Evolutionary conservation across 176 grass and related monocot genomes (phyloP).

Genomic region (Elaeis guineensis): DNA sequence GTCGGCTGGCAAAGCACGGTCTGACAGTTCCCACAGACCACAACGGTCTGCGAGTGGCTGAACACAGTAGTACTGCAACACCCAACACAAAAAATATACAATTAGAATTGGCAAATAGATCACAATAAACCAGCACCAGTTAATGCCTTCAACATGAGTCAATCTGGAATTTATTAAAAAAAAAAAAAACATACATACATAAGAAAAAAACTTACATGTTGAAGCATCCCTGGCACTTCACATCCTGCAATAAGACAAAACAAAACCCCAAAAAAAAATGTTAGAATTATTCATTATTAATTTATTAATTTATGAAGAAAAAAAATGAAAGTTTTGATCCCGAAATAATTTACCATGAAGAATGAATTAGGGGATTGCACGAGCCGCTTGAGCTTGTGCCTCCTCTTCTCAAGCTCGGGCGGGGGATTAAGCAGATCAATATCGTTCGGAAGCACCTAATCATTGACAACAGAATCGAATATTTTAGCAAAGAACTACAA

Average conservation of each 20-base stretch:
- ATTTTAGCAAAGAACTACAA: too few relatives aligned
- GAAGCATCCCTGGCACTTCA: slow-evolving; percentile 19
- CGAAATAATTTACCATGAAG: neutral
- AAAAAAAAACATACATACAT: too few relatives aligned
- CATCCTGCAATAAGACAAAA: neutral
- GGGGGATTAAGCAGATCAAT: slow-evolving; percentile 15
- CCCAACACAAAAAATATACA: neutral
- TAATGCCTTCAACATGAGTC: too few relatives aligned
- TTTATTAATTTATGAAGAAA: neutral
- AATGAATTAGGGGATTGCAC: slow-evolving; percentile 13
- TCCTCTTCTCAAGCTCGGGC: slow-evolving; percentile 7
- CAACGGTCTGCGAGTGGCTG: slow-evolving; percentile 15
- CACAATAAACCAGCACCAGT: too few relatives aligned
- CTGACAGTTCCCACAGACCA: slow-evolving; percentile 13
- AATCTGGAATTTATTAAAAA: too few relatives aligned
- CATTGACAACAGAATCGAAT: too few relatives aligned
- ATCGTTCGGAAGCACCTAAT: slow-evolving; percentile 16
- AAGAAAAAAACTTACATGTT: slow-evolving; percentile 13
- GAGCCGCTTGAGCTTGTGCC: slow-evolving; percentile 13
- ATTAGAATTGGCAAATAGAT: too few relatives aligned
- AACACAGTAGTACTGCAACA: slow-evolving; percentile 12
- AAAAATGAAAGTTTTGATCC: neutral
- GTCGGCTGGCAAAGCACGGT: slow-evolving; percentile 13
- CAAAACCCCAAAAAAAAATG: neutral
- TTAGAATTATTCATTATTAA: neutral